Evolutionary conservation across 2,329 filamentous ascomycete genomes (phyloP).

Genomic region (Diatrype stigma): DNA sequence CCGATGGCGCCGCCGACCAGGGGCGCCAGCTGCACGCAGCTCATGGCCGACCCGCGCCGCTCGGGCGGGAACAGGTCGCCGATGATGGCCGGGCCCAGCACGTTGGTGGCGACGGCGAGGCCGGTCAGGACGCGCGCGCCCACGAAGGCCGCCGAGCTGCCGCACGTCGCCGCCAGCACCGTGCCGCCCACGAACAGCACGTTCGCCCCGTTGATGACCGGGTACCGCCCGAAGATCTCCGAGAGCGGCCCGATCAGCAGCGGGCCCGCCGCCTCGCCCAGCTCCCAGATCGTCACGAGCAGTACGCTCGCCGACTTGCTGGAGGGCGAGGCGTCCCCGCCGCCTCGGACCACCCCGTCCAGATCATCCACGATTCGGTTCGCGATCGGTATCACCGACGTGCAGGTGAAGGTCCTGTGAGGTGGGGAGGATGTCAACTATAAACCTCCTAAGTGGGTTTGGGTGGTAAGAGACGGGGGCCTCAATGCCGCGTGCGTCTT

Average conservation of each 20-base stretch:
- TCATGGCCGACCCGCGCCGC: constrained; percentile 55
- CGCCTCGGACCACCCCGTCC: too few relatives aligned
- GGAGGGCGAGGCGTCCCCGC: constrained; percentile 23
- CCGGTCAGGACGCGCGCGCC: constrained; percentile 55
- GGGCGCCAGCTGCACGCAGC: constrained; percentile 52
- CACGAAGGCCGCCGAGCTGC: constrained; percentile 44
- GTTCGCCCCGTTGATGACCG: constrained; percentile 51
- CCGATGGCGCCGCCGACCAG: constrained; percentile 54
- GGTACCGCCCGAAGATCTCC: constrained; percentile 55
- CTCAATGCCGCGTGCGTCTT: too few relatives aligned
- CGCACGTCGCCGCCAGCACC: constrained; percentile 41
- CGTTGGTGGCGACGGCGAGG: constrained; percentile 59
- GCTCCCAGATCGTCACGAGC: constrained; percentile 67
- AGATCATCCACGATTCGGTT: constrained; percentile 46
- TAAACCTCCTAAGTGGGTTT: too few relatives aligned
- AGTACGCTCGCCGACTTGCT: constrained; percentile 50
- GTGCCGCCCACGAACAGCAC: constrained; percentile 46
- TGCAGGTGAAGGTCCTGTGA: constrained; percentile 52
- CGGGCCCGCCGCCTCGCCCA: constrained; percentile 61
- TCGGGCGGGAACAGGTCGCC: constrained; percentile 59
- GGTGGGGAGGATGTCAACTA: not conserved
- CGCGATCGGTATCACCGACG: constrained; percentile 51
- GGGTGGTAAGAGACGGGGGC: too few relatives aligned
- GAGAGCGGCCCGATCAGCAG: constrained; percentile 58
- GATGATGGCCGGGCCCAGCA: constrained; percentile 59